Conservation (phyloP, 2,329 filamentous ascomycete genomes). For the Myriosclerotinia scirpicola region DNA sequence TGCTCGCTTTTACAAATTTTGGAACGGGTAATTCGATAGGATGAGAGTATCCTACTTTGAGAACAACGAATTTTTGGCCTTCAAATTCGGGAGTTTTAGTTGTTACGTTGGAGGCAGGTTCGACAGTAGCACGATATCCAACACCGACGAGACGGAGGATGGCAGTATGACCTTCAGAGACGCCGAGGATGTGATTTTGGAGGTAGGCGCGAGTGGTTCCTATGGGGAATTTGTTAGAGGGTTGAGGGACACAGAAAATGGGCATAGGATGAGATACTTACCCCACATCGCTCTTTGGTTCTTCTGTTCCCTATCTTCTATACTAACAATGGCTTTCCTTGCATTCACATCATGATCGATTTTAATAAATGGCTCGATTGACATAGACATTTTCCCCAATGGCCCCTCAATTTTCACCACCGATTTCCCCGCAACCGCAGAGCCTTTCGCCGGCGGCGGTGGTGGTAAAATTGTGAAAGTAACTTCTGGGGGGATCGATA, state of each 20-base stretch:
- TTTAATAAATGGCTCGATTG: slow-evolving; percentile 75
- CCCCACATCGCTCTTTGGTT: slow-evolving; percentile 96
- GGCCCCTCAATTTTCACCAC: slow-evolving; percentile 78
- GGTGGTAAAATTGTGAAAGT: slow-evolving; percentile 70
- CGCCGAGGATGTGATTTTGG: slow-evolving; percentile 86
- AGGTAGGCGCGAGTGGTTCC: slow-evolving; percentile 89
- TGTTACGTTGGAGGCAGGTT: slow-evolving; percentile 60
- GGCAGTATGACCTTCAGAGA: slow-evolving; percentile 93
- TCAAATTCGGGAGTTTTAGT: slow-evolving; percentile 67
- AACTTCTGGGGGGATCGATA: slow-evolving; percentile 82
- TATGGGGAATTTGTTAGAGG: slow-evolving; percentile 43
- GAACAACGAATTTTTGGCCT: slow-evolving; percentile 83
- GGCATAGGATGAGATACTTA: slow-evolving; percentile 42
- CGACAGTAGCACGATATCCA: slow-evolving; percentile 87
- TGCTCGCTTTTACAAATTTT: slow-evolving; percentile 77
- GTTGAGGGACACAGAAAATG: not conserved
- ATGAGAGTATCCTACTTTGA: slow-evolving; percentile 97
- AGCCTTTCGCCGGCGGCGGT: slow-evolving; percentile 29
- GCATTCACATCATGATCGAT: slow-evolving; percentile 65
- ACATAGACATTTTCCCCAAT: slow-evolving; percentile 72
- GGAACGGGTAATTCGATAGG: slow-evolving; percentile 88
- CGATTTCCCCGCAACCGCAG: slow-evolving; percentile 53
- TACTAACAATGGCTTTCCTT: slow-evolving; percentile 64
- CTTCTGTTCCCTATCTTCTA: slow-evolving; percentile 66
- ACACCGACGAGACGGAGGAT: slow-evolving; percentile 92